Evolutionary conservation across 2,329 filamentous ascomycete genomes (phyloP).

Genomic region (Lachnellula arida): DNA sequence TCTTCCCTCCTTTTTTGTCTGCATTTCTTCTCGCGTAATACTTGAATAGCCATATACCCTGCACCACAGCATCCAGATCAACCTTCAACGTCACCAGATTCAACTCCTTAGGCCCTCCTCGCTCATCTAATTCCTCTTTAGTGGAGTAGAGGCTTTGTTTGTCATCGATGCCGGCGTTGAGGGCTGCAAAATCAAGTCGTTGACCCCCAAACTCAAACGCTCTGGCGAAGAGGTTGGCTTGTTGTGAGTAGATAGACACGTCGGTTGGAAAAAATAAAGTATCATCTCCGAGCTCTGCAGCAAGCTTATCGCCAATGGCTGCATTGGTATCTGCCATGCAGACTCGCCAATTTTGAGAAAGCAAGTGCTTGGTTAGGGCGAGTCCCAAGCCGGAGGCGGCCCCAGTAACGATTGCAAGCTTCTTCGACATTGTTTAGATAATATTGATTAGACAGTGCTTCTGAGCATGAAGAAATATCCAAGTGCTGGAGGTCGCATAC

Average conservation of each 20-base stretch:
- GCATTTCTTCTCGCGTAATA: conserved; percentile 38
- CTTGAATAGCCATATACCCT: conserved; percentile 39
- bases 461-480: no score
- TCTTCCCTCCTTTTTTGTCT: conserved; percentile 32
- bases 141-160: conserved; percentile 33
- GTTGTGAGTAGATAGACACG: conserved; percentile 36
- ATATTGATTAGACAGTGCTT: no score
- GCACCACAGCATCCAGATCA: conserved; percentile 38
- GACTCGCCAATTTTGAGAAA: conserved; percentile 36
- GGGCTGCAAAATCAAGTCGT: conserved; percentile 38
- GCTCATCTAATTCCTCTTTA: conserved; percentile 32
- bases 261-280: conserved; percentile 28
- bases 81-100: conserved; percentile 37
- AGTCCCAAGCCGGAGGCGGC: conserved; percentile 42
- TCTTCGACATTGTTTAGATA: conserved; percentile 17
- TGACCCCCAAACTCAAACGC: conserved; percentile 36
- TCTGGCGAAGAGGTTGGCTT: conserved; percentile 36
- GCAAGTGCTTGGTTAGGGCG: conserved; percentile 38
- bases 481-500: no score
- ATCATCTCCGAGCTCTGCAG: conserved; percentile 9
- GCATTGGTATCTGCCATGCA: conserved; percentile 42
- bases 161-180: conserved; percentile 41
- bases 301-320: conserved; percentile 1
- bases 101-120: conserved; percentile 31
- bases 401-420: conserved; percentile 42